Evolutionary conservation across 306 rosid species (phyloP), one percentile per base, ranked within the genome.

Genomic region (Glycine tomentella): DNA sequence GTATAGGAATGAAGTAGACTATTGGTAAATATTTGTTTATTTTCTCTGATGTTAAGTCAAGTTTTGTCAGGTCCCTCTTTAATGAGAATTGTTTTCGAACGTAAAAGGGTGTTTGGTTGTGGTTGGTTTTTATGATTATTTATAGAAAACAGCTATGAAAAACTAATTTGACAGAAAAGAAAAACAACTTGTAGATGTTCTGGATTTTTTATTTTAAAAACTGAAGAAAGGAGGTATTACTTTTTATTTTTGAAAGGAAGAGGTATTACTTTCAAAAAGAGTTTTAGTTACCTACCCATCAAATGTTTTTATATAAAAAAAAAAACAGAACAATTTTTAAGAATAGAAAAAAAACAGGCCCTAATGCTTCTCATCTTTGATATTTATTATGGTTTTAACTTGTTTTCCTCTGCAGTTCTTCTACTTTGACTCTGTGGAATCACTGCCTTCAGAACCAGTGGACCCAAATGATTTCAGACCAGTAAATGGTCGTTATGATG

Each of bases 371-470:
- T 45, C 50, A 9, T 40, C 8, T 66, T 75, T 70, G 8, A 17
- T 53, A 61, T 68, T 87, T 49, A 65, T 74, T 66, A 34, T 84
- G 55, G 50, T 50, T 50, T 79, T 69, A 76, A 61, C 73, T 55
- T 46, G 45, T 76, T 69, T 9, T 20, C 40, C 52, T 53, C 55
- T 55, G 82, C 93, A 93, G 98, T 93, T 87, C 83, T 93, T 93
- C 92, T 93, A 93, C 87, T 93, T 93, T 2, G 98, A 93, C 83
- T 93, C 98, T 0, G 89, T 89, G 77, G 98, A 93, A 87, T 93
- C 98, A 16, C 94, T 93, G 80, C 98, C 98, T 25, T 71, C 91
- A 3, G 94, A 89, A 75, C 86, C 90, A 49, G 76, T 90, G 65
- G 94, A 91, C 31, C 71, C 92, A 34, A 72, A 76, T 79, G 97